phyloP scores from a whole-genome alignment of 805 yeast species.

The Maudiozyma barnettii region DNA sequence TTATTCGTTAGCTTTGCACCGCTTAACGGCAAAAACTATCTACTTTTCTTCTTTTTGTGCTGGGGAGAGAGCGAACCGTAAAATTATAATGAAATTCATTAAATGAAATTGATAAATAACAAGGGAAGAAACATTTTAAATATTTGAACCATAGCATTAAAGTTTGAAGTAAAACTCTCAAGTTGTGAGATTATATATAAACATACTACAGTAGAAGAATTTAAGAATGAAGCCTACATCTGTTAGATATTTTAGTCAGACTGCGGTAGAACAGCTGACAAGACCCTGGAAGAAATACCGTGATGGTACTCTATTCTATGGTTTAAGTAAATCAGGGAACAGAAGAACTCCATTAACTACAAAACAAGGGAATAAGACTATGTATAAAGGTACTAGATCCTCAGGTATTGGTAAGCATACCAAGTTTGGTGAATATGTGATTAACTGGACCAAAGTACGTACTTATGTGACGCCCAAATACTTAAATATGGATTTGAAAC shows the following conservation, averaged over 20 bases:
- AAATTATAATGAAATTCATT: too few relatives aligned
- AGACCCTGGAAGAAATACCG: slow-evolving; percentile 85
- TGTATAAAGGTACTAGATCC: slow-evolving; percentile 93
- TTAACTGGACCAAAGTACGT: slow-evolving; percentile 79
- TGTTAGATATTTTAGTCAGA: slow-evolving; percentile 38
- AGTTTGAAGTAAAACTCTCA: too few relatives aligned
- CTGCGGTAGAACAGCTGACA: slow-evolving; percentile 42
- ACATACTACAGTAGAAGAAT: neutral
- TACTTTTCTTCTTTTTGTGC: too few relatives aligned
- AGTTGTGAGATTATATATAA: neutral
- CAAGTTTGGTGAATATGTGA: slow-evolving; percentile 59
- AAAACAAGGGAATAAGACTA: slow-evolving; percentile 88
- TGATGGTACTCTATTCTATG: slow-evolving; percentile 81
- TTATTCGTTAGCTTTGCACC: too few relatives aligned
- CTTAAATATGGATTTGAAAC: slow-evolving; percentile 43
- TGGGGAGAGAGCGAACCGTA: too few relatives aligned
- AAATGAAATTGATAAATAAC: too few relatives aligned
- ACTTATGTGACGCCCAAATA: slow-evolving; percentile 74
- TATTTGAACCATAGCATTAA: too few relatives aligned
- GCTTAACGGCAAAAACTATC: too few relatives aligned
- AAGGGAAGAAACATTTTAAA: too few relatives aligned
- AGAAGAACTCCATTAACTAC: slow-evolving; percentile 79
- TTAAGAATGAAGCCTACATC: slow-evolving; percentile 41
- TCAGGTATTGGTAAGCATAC: slow-evolving; percentile 84
- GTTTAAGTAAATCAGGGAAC: slow-evolving; percentile 66